Percentiles rank a stretch among this genome's conserved stretches.
phyloP scores from a whole-genome alignment of 106 monocot genomes.

The Dendrobium catenatum region DNA sequence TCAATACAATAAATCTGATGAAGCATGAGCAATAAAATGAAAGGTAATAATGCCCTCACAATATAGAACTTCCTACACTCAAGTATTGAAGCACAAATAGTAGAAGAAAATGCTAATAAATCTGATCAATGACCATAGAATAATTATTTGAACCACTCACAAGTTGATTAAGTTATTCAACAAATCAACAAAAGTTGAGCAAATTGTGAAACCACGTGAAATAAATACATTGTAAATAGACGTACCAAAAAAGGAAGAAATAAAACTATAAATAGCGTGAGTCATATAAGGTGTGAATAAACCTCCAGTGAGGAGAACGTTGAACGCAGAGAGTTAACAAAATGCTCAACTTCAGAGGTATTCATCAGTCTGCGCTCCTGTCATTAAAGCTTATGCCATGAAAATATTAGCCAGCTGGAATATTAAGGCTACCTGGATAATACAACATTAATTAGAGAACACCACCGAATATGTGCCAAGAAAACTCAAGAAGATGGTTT shows the following conservation, averaged over 20 bases:
- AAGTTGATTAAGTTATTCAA: background rate
- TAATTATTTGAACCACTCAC: background rate
- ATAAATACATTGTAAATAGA: background rate
- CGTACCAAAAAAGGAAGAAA: background rate
- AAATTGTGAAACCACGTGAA: background rate
- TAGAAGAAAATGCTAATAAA: background rate
- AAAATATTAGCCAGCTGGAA: constrained; percentile 1
- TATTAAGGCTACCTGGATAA: background rate
- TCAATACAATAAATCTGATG: background rate
- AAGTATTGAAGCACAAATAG: background rate
- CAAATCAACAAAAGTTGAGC: background rate
- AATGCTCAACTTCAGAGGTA: constrained; percentile 53
- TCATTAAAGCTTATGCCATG: constrained; percentile 11
- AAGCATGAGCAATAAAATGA: background rate
- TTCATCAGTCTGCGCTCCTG: constrained; percentile 83
- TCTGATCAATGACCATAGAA: background rate
- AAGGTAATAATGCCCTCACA: constrained; percentile 1
- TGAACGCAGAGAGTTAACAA: constrained; percentile 75
- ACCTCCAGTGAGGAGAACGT: constrained; percentile 88
- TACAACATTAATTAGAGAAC: background rate
- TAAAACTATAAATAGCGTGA: constrained; percentile 1
- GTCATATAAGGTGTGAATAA: background rate
- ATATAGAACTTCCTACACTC: background rate
- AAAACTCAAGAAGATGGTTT: background rate
- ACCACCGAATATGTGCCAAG: background rate